These are phyloP conservation scores for Fusarium haematococcum DNA, from an alignment of 2,329 filamentous ascomycete genomes.

Conservation along the genomic window DNA sequence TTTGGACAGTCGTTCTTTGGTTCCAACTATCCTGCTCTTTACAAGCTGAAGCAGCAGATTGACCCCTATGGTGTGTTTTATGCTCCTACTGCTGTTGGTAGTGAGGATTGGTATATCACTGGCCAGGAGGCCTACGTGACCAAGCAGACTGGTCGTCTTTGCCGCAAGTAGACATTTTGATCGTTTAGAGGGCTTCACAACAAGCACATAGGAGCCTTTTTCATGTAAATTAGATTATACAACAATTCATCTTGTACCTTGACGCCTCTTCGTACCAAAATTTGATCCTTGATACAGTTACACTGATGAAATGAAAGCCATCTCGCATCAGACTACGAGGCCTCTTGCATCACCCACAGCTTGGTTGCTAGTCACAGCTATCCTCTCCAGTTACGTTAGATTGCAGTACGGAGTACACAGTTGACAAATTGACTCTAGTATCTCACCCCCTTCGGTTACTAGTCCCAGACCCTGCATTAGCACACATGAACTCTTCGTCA, in stretches of 20 bases:
- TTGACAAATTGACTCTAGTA: background rate
- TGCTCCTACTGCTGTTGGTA: constrained; percentile 51
- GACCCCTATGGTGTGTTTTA: constrained; percentile 53
- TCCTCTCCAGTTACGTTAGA: background rate
- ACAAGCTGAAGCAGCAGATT: constrained; percentile 50
- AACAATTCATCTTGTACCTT: background rate
- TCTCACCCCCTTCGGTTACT: background rate
- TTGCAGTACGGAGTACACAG: background rate
- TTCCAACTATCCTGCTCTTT: constrained; percentile 49
- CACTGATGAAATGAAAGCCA: background rate
- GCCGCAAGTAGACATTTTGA: constrained; percentile 17
- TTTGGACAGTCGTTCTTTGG: constrained; percentile 54
- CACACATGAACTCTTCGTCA: background rate
- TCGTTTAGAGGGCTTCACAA: background rate
- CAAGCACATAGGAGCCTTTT: background rate
- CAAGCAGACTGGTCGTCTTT: constrained; percentile 32
- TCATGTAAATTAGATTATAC: background rate
- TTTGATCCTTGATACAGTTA: background rate
- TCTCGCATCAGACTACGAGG: background rate
- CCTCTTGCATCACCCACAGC: background rate
- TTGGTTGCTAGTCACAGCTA: too few relatives aligned
- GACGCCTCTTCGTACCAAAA: too few relatives aligned
- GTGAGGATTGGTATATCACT: constrained; percentile 50
- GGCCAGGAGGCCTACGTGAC: constrained; percentile 26
- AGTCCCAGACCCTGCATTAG: background rate